Conservation (phyloP, 805 yeast species). For the Lachancea lanzarotensis region DNA sequence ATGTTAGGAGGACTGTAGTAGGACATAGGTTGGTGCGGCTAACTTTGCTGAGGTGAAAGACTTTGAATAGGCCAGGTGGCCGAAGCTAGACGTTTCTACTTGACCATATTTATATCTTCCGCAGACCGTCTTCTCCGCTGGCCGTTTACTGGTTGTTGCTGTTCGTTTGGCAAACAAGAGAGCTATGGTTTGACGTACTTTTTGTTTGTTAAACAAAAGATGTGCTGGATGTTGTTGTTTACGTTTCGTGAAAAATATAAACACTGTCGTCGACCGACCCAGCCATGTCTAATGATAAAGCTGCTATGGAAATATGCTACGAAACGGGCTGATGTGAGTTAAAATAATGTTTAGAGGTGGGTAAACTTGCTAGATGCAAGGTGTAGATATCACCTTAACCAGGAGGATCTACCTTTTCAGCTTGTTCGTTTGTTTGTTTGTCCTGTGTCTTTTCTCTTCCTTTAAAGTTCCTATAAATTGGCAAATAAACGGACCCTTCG, state of each 20-base stretch:
- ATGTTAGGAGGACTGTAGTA: constrained; percentile 24
- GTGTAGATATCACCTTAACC: background rate
- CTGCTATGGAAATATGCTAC: too few species aligned
- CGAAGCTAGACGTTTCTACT: background rate
- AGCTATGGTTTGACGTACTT: background rate
- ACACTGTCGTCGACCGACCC: constrained; percentile 3
- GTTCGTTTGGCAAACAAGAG: background rate
- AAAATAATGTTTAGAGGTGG: background rate
- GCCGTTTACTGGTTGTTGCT: too few species aligned
- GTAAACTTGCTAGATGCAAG: background rate
- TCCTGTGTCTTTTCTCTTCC: too few species aligned
- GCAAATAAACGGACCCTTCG: background rate
- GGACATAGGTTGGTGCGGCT: constrained; percentile 3
- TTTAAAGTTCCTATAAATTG: background rate
- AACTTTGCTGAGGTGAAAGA: too few species aligned
- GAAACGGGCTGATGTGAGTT: too few species aligned
- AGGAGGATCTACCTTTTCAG: background rate
- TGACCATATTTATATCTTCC: background rate
- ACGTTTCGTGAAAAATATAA: constrained; percentile 1
- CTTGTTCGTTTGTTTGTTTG: background rate
- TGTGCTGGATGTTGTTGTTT: constrained; percentile 2
- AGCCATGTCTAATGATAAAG: background rate
- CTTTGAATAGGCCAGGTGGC: background rate
- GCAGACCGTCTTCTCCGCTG: background rate
- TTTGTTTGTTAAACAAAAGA: background rate